A percentile compares a stretch with the other conserved stretches of the same genome.
Evolutionary conservation across 805 yeast genomes (phyloP).

Genomic region (Pichia nanzhaoensis): DNA sequence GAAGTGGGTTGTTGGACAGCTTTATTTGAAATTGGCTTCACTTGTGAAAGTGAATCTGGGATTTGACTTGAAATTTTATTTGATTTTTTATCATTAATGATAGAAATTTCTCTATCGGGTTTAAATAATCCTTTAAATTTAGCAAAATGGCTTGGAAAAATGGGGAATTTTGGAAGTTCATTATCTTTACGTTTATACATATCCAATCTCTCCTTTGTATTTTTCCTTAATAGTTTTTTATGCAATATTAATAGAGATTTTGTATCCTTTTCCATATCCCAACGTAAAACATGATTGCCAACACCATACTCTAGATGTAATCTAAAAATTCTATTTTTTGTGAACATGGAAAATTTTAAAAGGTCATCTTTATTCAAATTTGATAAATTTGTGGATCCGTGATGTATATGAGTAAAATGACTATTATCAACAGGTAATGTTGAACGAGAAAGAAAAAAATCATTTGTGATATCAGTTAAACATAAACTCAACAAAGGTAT

Average conservation of each 20-base stretch:
- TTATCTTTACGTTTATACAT: constrained; percentile 18
- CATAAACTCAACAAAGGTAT: constrained; percentile 65
- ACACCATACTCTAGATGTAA: constrained; percentile 88
- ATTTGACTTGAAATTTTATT: not conserved
- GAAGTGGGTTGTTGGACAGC: too few relatives aligned
- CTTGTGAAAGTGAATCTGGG: too few relatives aligned
- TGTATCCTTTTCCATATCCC: constrained; percentile 71
- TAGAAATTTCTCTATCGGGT: constrained; percentile 2
- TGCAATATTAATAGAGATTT: constrained; percentile 71
- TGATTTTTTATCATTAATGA: not conserved
- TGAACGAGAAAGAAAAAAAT: constrained; percentile 16
- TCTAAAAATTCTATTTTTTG: constrained; percentile 42
- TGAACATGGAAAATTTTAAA: constrained; percentile 5
- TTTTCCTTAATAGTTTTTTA: constrained; percentile 41
- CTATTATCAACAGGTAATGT: not conserved
- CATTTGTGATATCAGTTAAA: constrained; percentile 45
- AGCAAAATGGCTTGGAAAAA: constrained; percentile 12
- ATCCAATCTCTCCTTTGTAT: constrained; percentile 9
- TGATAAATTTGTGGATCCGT: not conserved
- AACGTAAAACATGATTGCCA: constrained; percentile 67
- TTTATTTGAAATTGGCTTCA: too few relatives aligned
- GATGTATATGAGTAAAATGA: too few relatives aligned
- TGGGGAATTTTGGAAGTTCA: constrained; percentile 35
- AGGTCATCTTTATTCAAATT: constrained; percentile 5
- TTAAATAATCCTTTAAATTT: constrained; percentile 8